These are phyloP conservation scores for Metarhizium brunneum DNA, from an alignment of 2,329 filamentous ascomycete species.

Conservation along the genomic window DNA sequence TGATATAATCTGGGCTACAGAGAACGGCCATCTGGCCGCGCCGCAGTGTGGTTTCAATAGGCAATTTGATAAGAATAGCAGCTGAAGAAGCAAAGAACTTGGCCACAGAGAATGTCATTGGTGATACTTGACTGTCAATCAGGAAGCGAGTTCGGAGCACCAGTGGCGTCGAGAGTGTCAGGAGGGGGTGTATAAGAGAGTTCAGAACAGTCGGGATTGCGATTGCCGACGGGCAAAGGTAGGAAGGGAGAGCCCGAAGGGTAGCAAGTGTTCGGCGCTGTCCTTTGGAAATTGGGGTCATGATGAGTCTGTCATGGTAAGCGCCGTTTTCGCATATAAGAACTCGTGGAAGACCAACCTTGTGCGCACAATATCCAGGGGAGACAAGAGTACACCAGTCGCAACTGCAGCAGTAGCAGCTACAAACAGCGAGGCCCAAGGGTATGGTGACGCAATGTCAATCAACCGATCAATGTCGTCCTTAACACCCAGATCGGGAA, in stretches of 20 bases:
- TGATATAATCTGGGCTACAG: constrained; percentile 40
- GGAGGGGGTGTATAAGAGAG: constrained; percentile 71
- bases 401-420: constrained; percentile 54
- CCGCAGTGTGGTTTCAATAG: constrained; percentile 83
- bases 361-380: constrained; percentile 84
- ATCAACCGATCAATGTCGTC: constrained; percentile 70
- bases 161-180: constrained; percentile 75
- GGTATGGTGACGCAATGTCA: constrained; percentile 67
- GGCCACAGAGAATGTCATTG: constrained; percentile 70
- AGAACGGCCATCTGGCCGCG: constrained; percentile 75
- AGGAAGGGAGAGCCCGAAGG: constrained; percentile 69
- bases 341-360: constrained; percentile 33
- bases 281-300: constrained; percentile 67
- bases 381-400: constrained; percentile 73
- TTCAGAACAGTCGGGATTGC: constrained; percentile 80
- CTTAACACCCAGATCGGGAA: constrained; percentile 72
- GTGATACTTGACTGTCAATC: constrained; percentile 73
- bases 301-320: constrained; percentile 55
- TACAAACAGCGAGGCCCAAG: constrained; percentile 71
- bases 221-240: constrained; percentile 60
- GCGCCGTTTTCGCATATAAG: constrained; percentile 4
- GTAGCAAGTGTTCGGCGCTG: constrained; percentile 71
- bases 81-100: constrained; percentile 73
- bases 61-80: constrained; percentile 79
- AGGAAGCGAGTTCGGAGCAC: constrained; percentile 76